Evolutionary conservation across 2,329 filamentous ascomycete genomes (phyloP).

Genomic region (Cladosporium sp.): DNA sequence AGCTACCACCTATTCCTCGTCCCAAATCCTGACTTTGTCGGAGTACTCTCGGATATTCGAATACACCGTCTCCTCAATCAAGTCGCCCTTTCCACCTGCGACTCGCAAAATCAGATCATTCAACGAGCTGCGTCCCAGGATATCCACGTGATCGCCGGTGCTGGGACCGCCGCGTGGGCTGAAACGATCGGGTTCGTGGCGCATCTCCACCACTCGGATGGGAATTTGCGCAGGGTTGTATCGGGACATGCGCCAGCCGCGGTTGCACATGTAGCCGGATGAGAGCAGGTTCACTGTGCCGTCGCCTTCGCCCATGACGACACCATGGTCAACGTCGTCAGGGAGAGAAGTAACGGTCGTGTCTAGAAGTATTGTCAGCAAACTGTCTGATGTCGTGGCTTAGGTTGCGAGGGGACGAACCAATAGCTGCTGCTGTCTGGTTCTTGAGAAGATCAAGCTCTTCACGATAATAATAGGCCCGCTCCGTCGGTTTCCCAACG

Average conservation of each 20-base stretch:
- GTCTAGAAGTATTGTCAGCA: conserved; percentile 35
- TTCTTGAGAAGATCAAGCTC: conserved; percentile 57
- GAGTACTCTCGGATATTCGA: conserved; percentile 81
- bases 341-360: conserved; percentile 64
- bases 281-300: conserved; percentile 92
- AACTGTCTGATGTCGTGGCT: background rate
- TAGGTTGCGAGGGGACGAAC: conserved; percentile 5
- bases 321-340: conserved; percentile 66
- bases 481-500: conserved; percentile 86
- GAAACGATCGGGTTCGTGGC: conserved; percentile 88
- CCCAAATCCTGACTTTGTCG: conserved; percentile 73
- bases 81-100: conserved; percentile 75
- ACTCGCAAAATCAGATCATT: conserved; percentile 87
- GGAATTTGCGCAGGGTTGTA: conserved; percentile 84
- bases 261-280: conserved; percentile 92
- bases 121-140: conserved; percentile 77
- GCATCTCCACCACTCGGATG: conserved; percentile 89
- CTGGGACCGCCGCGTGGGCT: conserved; percentile 68
- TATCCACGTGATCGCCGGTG: conserved; percentile 88
- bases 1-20: conserved; percentile 42
- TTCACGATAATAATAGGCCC: conserved; percentile 82
- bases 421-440: conserved; percentile 47
- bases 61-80: conserved; percentile 69
- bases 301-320: conserved; percentile 93
- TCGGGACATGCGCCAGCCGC: conserved; percentile 85